Evolutionary conservation across 2,329 filamentous ascomycete genomes (phyloP).

Genomic region (Simplicillium aogashimaense): DNA sequence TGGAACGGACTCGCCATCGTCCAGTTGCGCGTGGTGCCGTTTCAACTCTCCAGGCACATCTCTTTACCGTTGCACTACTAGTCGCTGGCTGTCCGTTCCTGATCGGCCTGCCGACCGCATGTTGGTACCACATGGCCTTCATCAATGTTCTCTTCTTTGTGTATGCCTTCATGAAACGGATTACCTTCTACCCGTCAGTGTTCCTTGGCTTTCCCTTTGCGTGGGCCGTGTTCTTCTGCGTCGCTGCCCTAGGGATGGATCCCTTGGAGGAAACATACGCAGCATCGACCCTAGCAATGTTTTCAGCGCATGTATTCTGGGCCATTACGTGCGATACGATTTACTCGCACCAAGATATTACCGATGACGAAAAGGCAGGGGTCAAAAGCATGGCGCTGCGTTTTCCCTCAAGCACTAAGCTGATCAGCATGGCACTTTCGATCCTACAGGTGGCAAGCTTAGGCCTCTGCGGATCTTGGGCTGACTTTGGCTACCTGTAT

Average conservation of each 20-base stretch:
- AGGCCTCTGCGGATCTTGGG: too few relatives aligned
- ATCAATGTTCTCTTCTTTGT: background rate
- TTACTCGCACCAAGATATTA: slow-evolving; percentile 22
- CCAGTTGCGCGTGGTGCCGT: slow-evolving; percentile 39
- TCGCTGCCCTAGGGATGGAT: slow-evolving; percentile 1
- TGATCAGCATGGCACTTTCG: background rate
- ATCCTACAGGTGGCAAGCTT: too few relatives aligned
- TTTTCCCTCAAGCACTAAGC: background rate
- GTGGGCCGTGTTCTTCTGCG: slow-evolving; percentile 16
- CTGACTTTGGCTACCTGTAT: too few relatives aligned
- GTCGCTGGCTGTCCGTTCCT: background rate
- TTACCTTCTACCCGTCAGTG: slow-evolving; percentile 21
- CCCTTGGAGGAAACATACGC: background rate
- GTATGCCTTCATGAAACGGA: slow-evolving; percentile 21
- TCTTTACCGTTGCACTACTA: background rate
- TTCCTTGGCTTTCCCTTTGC: slow-evolving; percentile 21
- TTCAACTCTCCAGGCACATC: background rate
- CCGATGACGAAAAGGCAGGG: slow-evolving; percentile 19
- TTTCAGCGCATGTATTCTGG: slow-evolving; percentile 14
- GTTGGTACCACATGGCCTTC: background rate
- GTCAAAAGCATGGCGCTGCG: slow-evolving; percentile 12
- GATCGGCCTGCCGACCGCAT: background rate
- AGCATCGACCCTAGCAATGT: background rate
- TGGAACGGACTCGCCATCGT: slow-evolving; percentile 32
- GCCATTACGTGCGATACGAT: slow-evolving; percentile 23